phyloP scores from a whole-genome alignment of 1,284 basidiomycete genomes.

The Puccinia brachypodii region DNA sequence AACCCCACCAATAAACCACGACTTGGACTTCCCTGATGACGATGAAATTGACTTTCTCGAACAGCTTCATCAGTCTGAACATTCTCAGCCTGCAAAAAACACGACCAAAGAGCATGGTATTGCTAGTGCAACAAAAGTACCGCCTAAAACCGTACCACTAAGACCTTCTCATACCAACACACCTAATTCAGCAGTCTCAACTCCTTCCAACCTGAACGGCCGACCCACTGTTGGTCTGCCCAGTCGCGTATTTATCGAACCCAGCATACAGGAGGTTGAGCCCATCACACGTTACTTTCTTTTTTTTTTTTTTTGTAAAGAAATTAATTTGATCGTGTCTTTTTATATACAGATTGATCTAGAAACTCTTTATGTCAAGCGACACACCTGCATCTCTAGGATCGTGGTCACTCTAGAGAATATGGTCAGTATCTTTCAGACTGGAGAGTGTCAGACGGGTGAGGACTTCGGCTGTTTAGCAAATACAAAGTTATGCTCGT shows the following conservation, averaged over 20 bases:
- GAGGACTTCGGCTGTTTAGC: constrained; percentile 37
- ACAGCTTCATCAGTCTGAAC: constrained; percentile 10
- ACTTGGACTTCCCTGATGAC: neutral
- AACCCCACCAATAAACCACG: neutral
- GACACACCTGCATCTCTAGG: constrained; percentile 25
- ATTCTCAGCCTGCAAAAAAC: neutral
- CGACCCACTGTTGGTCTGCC: neutral
- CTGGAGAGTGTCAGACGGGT: constrained; percentile 23
- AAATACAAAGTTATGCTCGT: constrained; percentile 15
- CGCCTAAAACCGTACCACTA: neutral
- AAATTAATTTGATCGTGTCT: neutral
- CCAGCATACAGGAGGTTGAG: constrained; percentile 37
- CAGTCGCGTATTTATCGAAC: constrained; percentile 22
- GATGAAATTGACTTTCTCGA: constrained; percentile 16
- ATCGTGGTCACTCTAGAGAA: constrained; percentile 23
- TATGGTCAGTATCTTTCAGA: constrained; percentile 19
- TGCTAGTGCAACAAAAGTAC: neutral
- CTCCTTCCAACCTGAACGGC: neutral
- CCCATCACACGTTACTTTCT: neutral
- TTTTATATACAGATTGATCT: constrained; percentile 30
- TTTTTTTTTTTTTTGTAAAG: neutral
- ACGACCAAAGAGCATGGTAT: neutral
- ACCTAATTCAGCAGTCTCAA: neutral
- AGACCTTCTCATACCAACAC: neutral
- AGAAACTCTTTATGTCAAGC: constrained; percentile 40